phyloP scores from a whole-genome alignment of 2,329 filamentous ascomycete species.

The Aspergillus vadensis region DNA sequence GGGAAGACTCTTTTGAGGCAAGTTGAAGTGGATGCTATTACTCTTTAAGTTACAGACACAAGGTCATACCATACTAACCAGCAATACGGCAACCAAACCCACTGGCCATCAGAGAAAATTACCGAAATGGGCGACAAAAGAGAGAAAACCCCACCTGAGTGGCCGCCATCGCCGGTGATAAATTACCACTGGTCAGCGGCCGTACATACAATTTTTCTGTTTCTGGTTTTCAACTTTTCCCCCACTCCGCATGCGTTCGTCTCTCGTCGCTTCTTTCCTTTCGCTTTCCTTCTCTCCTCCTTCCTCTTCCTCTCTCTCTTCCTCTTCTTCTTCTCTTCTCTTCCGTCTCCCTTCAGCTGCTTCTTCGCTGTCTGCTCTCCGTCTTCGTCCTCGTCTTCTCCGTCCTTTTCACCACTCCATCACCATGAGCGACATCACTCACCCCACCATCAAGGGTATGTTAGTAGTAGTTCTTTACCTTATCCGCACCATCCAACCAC shows the following conservation, averaged over 20 bases:
- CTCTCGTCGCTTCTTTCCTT: constrained; percentile 19
- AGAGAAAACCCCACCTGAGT: constrained; percentile 10
- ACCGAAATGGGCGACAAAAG: constrained; percentile 6
- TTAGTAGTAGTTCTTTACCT: constrained; percentile 21
- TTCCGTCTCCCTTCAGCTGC: constrained; percentile 25
- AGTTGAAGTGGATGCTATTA: background rate
- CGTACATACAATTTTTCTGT: constrained; percentile 11
- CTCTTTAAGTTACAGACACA: background rate
- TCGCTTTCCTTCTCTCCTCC: constrained; percentile 14
- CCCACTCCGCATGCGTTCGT: constrained; percentile 25
- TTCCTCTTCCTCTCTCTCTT: constrained; percentile 24
- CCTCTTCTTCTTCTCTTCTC: constrained; percentile 26
- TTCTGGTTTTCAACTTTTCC: constrained; percentile 15
- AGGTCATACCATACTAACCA: background rate
- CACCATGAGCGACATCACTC: constrained; percentile 70
- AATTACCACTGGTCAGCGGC: constrained; percentile 4
- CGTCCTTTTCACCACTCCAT: constrained; percentile 24
- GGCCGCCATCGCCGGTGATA: background rate
- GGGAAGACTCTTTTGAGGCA: background rate
- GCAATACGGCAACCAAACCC: background rate
- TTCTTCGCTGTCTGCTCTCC: constrained; percentile 20
- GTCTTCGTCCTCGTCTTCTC: constrained; percentile 17
- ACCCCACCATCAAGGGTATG: constrained; percentile 75
- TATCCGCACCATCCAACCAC: constrained; percentile 7
- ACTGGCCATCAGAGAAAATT: background rate